A percentile compares a stretch with the other conserved stretches of the same genome.
phyloP scores from a whole-genome alignment of 257 asterid species.

The Jacaranda mimosifolia region DNA sequence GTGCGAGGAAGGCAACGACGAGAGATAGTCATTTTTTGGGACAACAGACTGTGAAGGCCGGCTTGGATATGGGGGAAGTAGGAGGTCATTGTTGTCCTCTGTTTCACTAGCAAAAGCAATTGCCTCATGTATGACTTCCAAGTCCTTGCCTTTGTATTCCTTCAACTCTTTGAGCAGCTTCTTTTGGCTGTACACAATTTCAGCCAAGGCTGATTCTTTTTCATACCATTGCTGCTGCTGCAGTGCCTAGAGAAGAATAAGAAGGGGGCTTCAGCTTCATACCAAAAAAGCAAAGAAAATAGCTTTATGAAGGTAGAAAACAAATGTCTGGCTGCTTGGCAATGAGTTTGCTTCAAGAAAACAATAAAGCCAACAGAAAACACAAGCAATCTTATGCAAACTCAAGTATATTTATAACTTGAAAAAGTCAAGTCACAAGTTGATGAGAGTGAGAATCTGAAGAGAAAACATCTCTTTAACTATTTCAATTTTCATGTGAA shows the following conservation, averaged over 20 bases:
- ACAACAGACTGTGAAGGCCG: constrained; percentile 31
- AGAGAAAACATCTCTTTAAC: too few relatives aligned
- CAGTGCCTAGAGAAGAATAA: constrained; percentile 26
- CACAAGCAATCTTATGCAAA: not conserved
- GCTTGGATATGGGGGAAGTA: constrained; percentile 75
- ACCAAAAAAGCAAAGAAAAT: not conserved
- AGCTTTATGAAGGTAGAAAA: not conserved
- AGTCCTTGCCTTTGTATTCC: constrained; percentile 63
- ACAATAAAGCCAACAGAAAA: not conserved
- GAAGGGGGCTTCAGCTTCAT: not conserved
- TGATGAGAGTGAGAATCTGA: too few relatives aligned
- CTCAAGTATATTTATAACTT: too few relatives aligned
- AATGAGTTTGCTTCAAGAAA: not conserved
- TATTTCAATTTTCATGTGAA: too few relatives aligned
- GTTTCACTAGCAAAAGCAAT: constrained; percentile 68
- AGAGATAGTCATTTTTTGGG: too few relatives aligned
- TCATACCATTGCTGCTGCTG: constrained; percentile 74
- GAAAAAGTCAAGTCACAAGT: too few relatives aligned
- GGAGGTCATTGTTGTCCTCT: constrained; percentile 62
- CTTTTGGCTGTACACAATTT: constrained; percentile 58
- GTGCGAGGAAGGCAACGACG: too few relatives aligned
- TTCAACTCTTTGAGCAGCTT: constrained; percentile 57
- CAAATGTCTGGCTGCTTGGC: not conserved
- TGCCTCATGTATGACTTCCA: constrained; percentile 69
- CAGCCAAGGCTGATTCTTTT: constrained; percentile 63